A percentile compares a stretch with the other conserved stretches of the same genome.
These are phyloP conservation scores for Colletotrichum cordylinicola DNA, from an alignment of 2,329 filamentous ascomycete genomes.

Conservation along the genomic window DNA sequence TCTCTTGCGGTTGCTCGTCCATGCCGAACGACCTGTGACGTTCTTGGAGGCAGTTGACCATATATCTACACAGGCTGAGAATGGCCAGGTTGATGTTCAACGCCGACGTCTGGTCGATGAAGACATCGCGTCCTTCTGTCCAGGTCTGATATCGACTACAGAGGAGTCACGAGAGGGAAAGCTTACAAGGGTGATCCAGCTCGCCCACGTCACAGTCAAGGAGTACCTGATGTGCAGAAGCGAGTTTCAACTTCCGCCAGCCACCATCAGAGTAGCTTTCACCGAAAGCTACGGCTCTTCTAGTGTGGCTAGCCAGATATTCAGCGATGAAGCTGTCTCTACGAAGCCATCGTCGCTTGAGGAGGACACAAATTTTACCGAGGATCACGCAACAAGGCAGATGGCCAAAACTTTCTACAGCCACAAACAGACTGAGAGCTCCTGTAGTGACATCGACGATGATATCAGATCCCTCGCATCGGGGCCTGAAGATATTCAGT, in stretches of 20 bases:
- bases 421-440: neutral
- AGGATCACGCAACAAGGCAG: neutral
- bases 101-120: neutral
- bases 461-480: neutral
- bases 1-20: constrained; percentile 27
- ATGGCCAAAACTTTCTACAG: neutral
- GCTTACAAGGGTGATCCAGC: constrained; percentile 16
- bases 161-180: neutral
- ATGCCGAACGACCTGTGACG: constrained; percentile 20
- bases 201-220: constrained; percentile 29
- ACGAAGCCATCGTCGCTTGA: neutral
- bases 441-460: rapidly evolving
- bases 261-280: neutral
- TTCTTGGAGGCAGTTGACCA: constrained; percentile 23
- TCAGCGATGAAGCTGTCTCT: neutral
- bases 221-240: constrained; percentile 23
- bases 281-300: neutral
- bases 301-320: neutral
- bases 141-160: constrained; percentile 21
- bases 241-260: neutral
- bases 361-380: rapidly evolving
- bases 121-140: constrained; percentile 21
- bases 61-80: neutral
- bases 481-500: neutral
- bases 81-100: constrained; percentile 10